phyloP scores from a whole-genome alignment of 2,329 filamentous ascomycete species.

The Sporothrix brunneoviolacea region DNA sequence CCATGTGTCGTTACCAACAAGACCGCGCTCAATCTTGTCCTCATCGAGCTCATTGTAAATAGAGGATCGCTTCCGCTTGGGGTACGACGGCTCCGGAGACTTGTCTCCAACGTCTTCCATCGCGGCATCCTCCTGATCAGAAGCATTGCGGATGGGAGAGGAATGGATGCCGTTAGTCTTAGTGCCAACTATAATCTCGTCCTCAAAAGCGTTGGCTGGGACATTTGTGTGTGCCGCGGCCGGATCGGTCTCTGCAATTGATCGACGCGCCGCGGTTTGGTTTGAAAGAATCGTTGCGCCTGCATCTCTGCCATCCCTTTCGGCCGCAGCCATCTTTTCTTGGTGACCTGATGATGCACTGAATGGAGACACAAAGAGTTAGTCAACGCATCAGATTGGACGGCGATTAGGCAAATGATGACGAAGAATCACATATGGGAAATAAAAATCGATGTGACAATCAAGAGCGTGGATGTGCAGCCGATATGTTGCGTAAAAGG shows the following conservation, averaged over 20 bases:
- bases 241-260: slow-evolving; percentile 21
- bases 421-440: not conserved
- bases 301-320: slow-evolving; percentile 17
- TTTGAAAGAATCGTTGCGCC: too few relatives aligned
- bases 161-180: slow-evolving; percentile 34
- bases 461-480: too few relatives aligned
- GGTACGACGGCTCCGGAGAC: slow-evolving; percentile 34
- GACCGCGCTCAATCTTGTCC: slow-evolving; percentile 36
- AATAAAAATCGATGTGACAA: too few relatives aligned
- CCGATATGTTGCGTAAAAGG: too few relatives aligned
- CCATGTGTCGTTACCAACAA: slow-evolving; percentile 27
- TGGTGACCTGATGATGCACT: slow-evolving; percentile 3
- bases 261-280: slow-evolving; percentile 25
- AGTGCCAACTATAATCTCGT: slow-evolving; percentile 48
- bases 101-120: slow-evolving; percentile 37
- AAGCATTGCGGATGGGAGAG: slow-evolving; percentile 27
- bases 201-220: slow-evolving; percentile 35
- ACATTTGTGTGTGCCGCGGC: slow-evolving; percentile 26
- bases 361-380: not conserved
- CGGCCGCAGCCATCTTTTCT: slow-evolving; percentile 7
- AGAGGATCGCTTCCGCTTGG: slow-evolving; percentile 51
- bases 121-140: slow-evolving; percentile 36
- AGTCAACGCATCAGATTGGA: slow-evolving; percentile 4
- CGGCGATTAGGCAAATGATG: not conserved
- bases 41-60: slow-evolving; percentile 44